Base-by-base conservation (phyloP, 2,329 filamentous ascomycete genomes). In the Pseudogymnoascus sp. region DNA sequence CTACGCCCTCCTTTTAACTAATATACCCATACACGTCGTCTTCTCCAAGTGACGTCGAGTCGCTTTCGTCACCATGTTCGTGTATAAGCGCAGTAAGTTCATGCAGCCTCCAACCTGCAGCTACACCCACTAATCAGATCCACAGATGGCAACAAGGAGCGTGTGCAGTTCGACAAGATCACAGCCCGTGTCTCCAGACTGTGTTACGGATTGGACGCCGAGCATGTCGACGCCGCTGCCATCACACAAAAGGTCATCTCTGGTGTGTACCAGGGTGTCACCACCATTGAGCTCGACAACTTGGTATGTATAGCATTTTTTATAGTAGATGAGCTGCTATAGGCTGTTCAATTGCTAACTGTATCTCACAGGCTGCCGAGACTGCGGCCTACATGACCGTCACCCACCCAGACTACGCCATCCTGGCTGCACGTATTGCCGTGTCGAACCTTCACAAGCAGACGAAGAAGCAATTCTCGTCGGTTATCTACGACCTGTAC, bases 81-180 rank as follows among this genome's bases (percentile, higher is more conserved):
- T 73, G 63, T 69, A 66, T 62, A 73, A 73, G 63, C 69, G 71
- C 65, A 71, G 71, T 73, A 70, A 67, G 70, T 69, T 64, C 43
- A 61, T 30, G 30, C 22, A 39, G 28, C 32, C n/a, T 25, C 18
- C 32, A 35, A n/a, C 30, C 25, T 16, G 8, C 18, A 22, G 32
- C 38, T 57, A 34, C 50, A 61, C 43, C 20, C 32, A 38, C 66
- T 67, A 43, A 69, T 62, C 12, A 28, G 0, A 62, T 22, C 57
- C 28, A 11, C 60, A 97, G 94, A 99, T 84, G 93, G 93, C 79
- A 94, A 94, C 82, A 96, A 97, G 81, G 94, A 99, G 84, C 94
- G 94, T 77, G 94, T 99, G 67, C 94, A 99, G 77, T 99, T 99
- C 81, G 94, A 99, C 83, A 99, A 99, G 81, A 99, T 99, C 84